phyloP scores from a whole-genome alignment of 2,329 filamentous ascomycete genomes.

The Epichloe sibirici region DNA sequence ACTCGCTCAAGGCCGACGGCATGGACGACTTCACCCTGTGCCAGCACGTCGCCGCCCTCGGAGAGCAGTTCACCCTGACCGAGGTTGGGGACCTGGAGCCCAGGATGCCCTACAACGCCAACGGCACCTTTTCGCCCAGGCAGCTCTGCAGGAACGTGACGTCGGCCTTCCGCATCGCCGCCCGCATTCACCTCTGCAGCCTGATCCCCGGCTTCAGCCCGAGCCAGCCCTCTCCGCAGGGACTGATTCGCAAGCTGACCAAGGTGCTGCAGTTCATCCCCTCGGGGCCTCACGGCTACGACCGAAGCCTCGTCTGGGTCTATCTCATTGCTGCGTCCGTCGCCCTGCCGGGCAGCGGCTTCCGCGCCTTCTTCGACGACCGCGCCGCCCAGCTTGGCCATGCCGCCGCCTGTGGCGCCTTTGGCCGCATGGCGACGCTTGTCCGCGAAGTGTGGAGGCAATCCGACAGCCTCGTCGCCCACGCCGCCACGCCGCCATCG shows the following conservation, averaged over 20 bases:
- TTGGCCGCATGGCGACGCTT: constrained; percentile 69
- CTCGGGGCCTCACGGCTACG: constrained; percentile 67
- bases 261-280: constrained; percentile 73
- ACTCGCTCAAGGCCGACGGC: constrained; percentile 70
- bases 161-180: constrained; percentile 78
- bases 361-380: constrained; percentile 68
- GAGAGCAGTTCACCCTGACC: constrained; percentile 72
- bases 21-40: constrained; percentile 81
- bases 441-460: constrained; percentile 77
- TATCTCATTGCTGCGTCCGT: constrained; percentile 77
- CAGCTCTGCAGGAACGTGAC: constrained; percentile 84
- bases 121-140: constrained; percentile 66
- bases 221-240: constrained; percentile 58
- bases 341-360: constrained; percentile 57
- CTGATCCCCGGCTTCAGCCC: constrained; percentile 81
- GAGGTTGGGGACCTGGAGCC: constrained; percentile 51
- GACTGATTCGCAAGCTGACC: constrained; percentile 67
- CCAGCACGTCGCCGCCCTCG: constrained; percentile 79
- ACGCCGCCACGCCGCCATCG: constrained; percentile 23
- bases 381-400: constrained; percentile 66
- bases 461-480: constrained; percentile 44
- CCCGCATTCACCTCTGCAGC: constrained; percentile 93
- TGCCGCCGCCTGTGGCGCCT: constrained; percentile 67
- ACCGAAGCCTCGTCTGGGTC: constrained; percentile 87
- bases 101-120: constrained; percentile 50